Evolutionary conservation across 768 basidiomycete genomes (phyloP), one percentile per base, ranked within the genome.

Genomic region (Tylopilus plumbeoviolaceoides): DNA sequence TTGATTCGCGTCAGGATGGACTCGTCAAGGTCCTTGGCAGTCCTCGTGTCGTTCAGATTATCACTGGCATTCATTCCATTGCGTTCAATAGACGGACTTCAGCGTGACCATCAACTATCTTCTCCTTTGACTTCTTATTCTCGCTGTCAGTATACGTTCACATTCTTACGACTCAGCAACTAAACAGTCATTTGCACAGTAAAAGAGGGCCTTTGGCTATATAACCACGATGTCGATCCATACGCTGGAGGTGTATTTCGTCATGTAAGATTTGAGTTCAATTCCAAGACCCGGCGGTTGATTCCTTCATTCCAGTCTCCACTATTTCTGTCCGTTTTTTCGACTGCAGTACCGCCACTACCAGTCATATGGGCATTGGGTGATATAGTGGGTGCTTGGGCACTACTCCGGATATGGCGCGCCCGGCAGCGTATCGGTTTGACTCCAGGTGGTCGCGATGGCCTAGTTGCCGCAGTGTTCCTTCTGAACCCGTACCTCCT

Each of bases 401-500:
- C 83, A 3, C 66, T 97, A 15, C 75, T 85, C 1, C 70, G 72
- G 28, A 87, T 87, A 60, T 91, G 85, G 85, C 77, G 77, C 46
- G 70, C 80, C 9, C 78, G 89, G 42, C 83, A 81, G 59, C 73
- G 77, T 48, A 64, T 82, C 39, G 61, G 59, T 33, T 70, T 71
- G 31, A 40, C 51, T 20, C 47, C 58, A 14, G 79, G 74, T 50
- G 55, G 73, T 35, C 76, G 85, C 68, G 86, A 87, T 57, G 68
- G 72, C 14, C 66, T 90, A 46, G 74, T 95, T 28, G 84, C 81
- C 17, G 75, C 82, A 7, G 69, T 80, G 43, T 95, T 87, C 70
- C 80, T 97, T 18, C 68, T 95, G 46, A 97, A 98, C 60, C 97
- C 97, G 3, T 97, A 97, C 67, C 70, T 89, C 8, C 68, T 95